phyloP scores from a whole-genome alignment of 805 yeast genomes.

The Hyphopichia homilentoma region DNA sequence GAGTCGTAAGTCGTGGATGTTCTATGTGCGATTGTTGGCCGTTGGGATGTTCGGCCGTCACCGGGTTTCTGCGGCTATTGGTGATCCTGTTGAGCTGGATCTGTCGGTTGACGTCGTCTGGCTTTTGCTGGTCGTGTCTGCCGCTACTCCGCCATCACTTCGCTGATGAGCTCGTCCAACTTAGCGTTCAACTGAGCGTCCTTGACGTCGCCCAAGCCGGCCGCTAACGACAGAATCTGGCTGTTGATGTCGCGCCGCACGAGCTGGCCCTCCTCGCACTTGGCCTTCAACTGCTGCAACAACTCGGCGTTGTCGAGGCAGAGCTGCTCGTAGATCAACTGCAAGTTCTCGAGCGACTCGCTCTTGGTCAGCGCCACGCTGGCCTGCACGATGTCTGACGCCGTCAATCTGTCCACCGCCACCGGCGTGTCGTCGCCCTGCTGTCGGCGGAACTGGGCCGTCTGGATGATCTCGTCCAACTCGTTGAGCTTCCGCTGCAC shows the following conservation, averaged over 20 bases:
- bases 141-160: too few relatives aligned
- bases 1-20: too few relatives aligned
- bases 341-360: constrained; percentile 23
- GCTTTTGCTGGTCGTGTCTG: too few relatives aligned
- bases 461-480: constrained; percentile 44
- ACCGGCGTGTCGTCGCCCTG: constrained; percentile 14
- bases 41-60: too few relatives aligned
- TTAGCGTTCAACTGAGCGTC: constrained; percentile 15
- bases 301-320: constrained; percentile 30
- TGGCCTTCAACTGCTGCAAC: constrained; percentile 15
- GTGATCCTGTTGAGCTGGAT: too few relatives aligned
- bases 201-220: constrained; percentile 15
- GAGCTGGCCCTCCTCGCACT: constrained; percentile 17
- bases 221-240: constrained; percentile 17
- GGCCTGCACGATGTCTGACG: constrained; percentile 31
- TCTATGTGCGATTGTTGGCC: too few relatives aligned
- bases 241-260: constrained; percentile 17
- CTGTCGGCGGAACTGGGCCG: constrained; percentile 31
- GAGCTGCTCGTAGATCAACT: constrained; percentile 34
- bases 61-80: too few relatives aligned
- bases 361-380: constrained; percentile 17
- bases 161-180: constrained; percentile 20
- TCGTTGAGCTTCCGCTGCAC: constrained; percentile 41
- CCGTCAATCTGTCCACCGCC: constrained; percentile 25
- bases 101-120: too few relatives aligned